Evolutionary conservation across 192 early-diverging fungal genomes (phyloP).

Genomic region (Dissophora globulifera): DNA sequence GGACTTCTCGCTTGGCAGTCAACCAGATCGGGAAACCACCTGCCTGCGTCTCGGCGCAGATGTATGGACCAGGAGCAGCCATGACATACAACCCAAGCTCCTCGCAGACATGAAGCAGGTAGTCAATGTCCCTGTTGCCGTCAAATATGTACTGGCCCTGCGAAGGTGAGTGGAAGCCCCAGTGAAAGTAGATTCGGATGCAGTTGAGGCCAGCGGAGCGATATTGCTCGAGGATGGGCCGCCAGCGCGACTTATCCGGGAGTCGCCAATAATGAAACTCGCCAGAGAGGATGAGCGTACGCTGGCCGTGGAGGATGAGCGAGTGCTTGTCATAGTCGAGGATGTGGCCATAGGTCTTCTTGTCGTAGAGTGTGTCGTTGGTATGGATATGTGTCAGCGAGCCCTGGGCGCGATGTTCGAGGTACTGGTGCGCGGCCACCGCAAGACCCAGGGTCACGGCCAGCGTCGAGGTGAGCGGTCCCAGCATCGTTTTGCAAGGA

Average conservation of each 20-base stretch:
- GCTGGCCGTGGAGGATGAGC: constrained; percentile 74
- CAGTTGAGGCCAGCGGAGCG: constrained; percentile 79
- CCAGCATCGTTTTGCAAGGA: neutral
- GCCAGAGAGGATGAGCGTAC: constrained; percentile 71
- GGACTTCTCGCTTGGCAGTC: constrained; percentile 73
- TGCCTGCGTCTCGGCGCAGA: constrained; percentile 82
- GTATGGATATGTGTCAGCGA: constrained; percentile 20
- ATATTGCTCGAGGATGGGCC: constrained; percentile 73
- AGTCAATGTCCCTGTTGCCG: constrained; percentile 75
- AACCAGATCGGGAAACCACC: constrained; percentile 86
- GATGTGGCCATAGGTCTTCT: constrained; percentile 45
- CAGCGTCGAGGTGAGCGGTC: neutral
- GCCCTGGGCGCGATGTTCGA: constrained; percentile 30
- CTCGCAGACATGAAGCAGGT: constrained; percentile 78
- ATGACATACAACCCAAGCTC: constrained; percentile 80
- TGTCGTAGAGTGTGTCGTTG: constrained; percentile 33
- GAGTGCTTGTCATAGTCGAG: constrained; percentile 78
- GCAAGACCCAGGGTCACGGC: constrained; percentile 5
- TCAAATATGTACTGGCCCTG: constrained; percentile 81
- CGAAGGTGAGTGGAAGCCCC: constrained; percentile 86
- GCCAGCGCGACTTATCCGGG: constrained; percentile 74
- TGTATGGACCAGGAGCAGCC: constrained; percentile 85
- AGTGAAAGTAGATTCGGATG: constrained; percentile 91
- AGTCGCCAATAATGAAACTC: constrained; percentile 94
- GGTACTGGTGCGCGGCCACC: constrained; percentile 12